Conservation (phyloP, 768 basidiomycete genomes). For the Ephemerocybe angulata region DNA sequence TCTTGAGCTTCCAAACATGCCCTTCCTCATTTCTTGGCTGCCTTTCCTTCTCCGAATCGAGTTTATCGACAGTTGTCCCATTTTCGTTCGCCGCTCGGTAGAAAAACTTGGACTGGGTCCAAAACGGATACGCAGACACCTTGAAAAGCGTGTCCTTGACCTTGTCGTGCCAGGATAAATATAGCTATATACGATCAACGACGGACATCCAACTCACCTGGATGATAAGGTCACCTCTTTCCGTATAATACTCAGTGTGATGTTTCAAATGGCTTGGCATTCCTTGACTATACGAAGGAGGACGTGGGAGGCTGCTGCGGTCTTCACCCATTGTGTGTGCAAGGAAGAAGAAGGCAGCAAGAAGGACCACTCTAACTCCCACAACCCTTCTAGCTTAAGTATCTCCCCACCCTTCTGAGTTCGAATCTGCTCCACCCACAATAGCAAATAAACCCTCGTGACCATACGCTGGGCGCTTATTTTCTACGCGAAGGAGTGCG, state of each 20-base stretch:
- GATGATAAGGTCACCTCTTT: constrained; percentile 6
- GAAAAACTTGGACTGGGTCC: constrained; percentile 8
- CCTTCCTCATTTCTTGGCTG: neutral
- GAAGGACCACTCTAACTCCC: neutral
- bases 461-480: no score
- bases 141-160: constrained; percentile 5
- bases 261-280: neutral
- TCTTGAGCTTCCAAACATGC: constrained; percentile 6
- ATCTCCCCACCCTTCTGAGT: neutral
- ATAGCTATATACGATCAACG: neutral
- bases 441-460: neutral
- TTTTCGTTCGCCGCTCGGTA: neutral
- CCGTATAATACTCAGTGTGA: constrained; percentile 10
- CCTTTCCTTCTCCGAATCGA: neutral
- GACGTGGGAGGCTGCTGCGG: neutral
- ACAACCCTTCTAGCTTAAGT: neutral
- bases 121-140: constrained; percentile 3
- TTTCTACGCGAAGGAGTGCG: no score
- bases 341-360: neutral
- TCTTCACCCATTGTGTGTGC: neutral
- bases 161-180: neutral
- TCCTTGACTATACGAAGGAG: neutral
- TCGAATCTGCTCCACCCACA: neutral
- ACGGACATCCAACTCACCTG: constrained; percentile 4
- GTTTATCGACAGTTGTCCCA: neutral